Conservation (phyloP, 148 eudicot species). For the Nepenthes mirabilis region DNA sequence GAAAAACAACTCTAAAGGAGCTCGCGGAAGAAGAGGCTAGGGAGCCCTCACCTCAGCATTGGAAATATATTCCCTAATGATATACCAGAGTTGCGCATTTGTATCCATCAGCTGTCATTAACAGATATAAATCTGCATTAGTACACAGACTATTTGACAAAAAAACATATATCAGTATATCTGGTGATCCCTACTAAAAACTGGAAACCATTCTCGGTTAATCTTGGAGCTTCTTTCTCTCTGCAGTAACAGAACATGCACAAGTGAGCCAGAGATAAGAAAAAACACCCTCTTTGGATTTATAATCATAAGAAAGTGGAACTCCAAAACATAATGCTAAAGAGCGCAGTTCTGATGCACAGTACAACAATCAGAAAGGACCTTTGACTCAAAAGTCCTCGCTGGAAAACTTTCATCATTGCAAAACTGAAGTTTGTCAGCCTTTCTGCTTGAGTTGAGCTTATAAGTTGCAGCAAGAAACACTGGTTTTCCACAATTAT, state of each 20-base stretch:
- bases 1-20: neutral
- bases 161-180: neutral
- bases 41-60: conserved; percentile 65
- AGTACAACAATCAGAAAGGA: conserved; percentile 7
- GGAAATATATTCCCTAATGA: conserved; percentile 85
- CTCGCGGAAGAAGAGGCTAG: neutral
- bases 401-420: conserved; percentile 89
- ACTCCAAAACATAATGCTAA: neutral
- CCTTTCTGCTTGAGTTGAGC: conserved; percentile 66
- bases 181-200: conserved; percentile 51
- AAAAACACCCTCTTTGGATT: conserved; percentile 6
- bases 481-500: conserved; percentile 40
- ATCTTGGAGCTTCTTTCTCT: conserved; percentile 73
- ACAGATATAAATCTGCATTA: conserved; percentile 10
- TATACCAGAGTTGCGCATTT: conserved; percentile 97
- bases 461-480: conserved; percentile 91
- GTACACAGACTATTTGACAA: conserved; percentile 1
- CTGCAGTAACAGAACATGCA: conserved; percentile 19
- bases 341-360: neutral
- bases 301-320: neutral
- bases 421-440: conserved; percentile 72
- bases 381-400: conserved; percentile 86
- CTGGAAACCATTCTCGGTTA: conserved; percentile 93
- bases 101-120: conserved; percentile 89
- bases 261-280: conserved; percentile 5